Evolutionary conservation across 495 filamentous ascomycete genomes (phyloP), one percentile per base, ranked within the genome.

Genomic region (Penicillium parvum): DNA sequence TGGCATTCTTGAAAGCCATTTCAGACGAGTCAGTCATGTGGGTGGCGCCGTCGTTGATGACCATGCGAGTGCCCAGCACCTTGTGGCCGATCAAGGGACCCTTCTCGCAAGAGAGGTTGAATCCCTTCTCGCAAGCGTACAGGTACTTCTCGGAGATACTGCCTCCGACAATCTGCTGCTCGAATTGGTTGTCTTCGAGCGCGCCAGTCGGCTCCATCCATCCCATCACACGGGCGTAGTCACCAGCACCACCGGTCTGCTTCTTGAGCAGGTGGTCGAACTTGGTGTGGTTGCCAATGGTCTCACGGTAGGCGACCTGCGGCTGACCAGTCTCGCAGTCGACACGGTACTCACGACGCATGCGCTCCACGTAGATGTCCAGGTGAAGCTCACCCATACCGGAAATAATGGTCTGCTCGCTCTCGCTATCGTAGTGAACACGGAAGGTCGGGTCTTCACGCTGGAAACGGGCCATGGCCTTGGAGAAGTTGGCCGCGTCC

Each of bases 381-480:
- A 99, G 77, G 66, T 99, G 94, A 45, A 99, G 65, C 63, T 99
- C 94, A 48, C 94, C 94, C 94, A 99, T 99, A 36, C 94, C 94
- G 30, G 86, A 91, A 63, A 99, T 97, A 63, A 99, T 92, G 34
- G 90, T 96, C 71, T 99, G 86, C 50, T 91, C 81, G 51, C 80
- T 85, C 70, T 99, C 94, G 25, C 73, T 68, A 57, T 99, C 94
- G 57, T 94, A 87, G 46, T 85, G 84, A 30, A 97, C 88, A 30
- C 94, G 81, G 80, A 99, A 99, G 16, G 94, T 99, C 7, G 94
- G 94, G 52, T 99, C 94, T 68, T 99, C 94, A 40, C 94, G 81
- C 72, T 96, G 92, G 82, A 99, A 99, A 51, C 94, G 88, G 53
- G 89, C 88, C 81, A 99, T 97, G 52, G 94, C 94, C 74, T 97